Conservation (phyloP, 2,329 filamentous ascomycete species). For the Aspergillus uvarum region DNA sequence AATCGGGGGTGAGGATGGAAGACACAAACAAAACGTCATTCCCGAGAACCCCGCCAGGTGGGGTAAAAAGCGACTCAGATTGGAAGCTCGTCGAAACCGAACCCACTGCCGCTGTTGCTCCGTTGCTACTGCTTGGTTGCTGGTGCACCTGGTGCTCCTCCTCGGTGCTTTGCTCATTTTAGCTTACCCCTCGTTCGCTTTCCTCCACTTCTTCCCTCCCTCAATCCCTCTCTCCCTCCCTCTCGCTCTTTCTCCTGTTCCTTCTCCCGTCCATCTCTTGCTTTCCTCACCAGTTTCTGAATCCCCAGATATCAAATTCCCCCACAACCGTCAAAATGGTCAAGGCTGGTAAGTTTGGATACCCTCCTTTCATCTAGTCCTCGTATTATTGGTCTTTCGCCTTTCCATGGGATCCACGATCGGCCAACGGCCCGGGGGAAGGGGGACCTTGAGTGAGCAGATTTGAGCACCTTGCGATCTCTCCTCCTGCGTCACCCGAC, state of each 20-base stretch:
- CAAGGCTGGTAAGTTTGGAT: conserved; percentile 77
- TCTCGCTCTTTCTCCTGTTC: conserved; percentile 16
- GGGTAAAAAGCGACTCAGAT: conserved; percentile 9
- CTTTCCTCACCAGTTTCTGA: conserved; percentile 19
- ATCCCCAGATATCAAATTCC: conserved; percentile 25
- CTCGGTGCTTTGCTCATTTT: conserved; percentile 6
- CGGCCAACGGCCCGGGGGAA: conserved; percentile 22
- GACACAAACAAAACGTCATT: conserved; percentile 25
- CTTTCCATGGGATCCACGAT: conserved; percentile 26
- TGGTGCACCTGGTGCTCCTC: not conserved
- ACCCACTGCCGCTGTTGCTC: conserved; percentile 10
- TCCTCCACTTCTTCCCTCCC: conserved; percentile 8
- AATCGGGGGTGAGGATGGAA: conserved; percentile 15
- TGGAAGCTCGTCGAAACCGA: conserved; percentile 18
- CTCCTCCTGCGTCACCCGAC: conserved; percentile 15
- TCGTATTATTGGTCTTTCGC: conserved; percentile 19
- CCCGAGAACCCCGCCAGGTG: conserved; percentile 22
- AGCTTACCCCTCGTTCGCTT: conserved; percentile 16
- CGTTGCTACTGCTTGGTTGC: not conserved
- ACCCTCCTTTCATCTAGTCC: conserved; percentile 10
- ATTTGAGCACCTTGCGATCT: conserved; percentile 45
- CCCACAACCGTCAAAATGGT: conserved; percentile 78
- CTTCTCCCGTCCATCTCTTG: conserved; percentile 8
- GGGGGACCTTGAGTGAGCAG: conserved; percentile 41
- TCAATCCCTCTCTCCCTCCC: conserved; percentile 22